Conservation (phyloP, 1,284 basidiomycete genomes). For the Ganoderma resinaceum region DNA sequence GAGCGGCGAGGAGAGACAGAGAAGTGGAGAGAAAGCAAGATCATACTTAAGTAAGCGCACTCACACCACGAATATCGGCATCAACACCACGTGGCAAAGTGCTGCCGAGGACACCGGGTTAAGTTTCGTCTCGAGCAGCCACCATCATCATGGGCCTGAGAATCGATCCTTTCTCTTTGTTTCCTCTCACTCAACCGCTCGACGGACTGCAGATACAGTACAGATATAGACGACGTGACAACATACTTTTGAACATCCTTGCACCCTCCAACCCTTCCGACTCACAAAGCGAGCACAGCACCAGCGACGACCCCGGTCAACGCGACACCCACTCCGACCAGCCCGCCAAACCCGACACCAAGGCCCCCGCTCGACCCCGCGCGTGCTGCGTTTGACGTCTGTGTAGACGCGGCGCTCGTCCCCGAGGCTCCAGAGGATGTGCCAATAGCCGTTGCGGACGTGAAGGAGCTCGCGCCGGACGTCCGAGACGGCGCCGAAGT, state of each 20-base stretch:
- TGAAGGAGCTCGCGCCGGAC: neutral
- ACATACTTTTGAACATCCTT: neutral
- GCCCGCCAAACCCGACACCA: neutral
- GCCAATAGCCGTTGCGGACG: neutral
- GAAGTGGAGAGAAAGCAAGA: neutral
- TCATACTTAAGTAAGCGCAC: neutral
- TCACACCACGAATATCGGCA: too few species aligned
- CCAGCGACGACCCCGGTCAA: neutral
- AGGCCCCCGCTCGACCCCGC: neutral
- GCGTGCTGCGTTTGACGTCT: neutral
- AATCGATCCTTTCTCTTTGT: neutral
- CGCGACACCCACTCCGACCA: neutral
- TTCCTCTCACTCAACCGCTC: neutral
- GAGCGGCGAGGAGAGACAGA: neutral
- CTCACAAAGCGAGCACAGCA: neutral
- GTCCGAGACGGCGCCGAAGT: neutral
- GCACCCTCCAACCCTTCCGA: neutral
- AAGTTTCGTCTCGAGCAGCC: neutral
- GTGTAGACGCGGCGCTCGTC: neutral
- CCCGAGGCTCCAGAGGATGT: neutral
- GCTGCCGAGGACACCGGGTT: too few species aligned
- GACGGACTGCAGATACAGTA: neutral
- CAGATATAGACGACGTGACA: neutral
- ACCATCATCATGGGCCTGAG: too few species aligned
- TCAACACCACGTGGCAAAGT: neutral